These are phyloP conservation scores for Capsella bursapastoris DNA, from an alignment of 345 rosid species.

Conservation along the genomic window DNA sequence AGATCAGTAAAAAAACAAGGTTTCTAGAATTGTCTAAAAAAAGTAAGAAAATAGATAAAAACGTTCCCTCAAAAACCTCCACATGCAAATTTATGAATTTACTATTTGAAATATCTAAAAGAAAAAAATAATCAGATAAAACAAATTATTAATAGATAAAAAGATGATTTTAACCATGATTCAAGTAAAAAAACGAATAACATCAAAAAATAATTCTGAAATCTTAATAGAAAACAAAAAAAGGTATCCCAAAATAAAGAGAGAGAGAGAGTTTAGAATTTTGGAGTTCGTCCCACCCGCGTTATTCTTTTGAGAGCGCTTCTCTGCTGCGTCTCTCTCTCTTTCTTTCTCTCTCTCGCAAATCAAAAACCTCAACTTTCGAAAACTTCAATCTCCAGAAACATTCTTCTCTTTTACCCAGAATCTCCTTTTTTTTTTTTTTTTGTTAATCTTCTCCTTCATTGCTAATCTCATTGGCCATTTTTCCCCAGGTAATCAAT, in stretches of 20 bases:
- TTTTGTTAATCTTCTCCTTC: constrained; percentile 2
- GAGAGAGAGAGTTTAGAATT: constrained; percentile 22
- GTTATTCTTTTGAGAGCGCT: constrained; percentile 38
- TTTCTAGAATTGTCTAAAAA: constrained; percentile 34
- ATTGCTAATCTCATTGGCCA: constrained; percentile 29
- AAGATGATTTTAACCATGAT: neutral
- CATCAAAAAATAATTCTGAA: neutral
- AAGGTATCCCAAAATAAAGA: neutral
- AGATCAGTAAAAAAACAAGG: constrained; percentile 5
- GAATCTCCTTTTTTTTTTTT: neutral
- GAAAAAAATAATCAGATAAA: neutral
- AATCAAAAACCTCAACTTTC: constrained; percentile 46
- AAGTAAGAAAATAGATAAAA: constrained; percentile 32
- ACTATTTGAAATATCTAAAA: constrained; percentile 33
- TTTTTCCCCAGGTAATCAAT: constrained; percentile 29
- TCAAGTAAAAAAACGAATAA: constrained; percentile 22
- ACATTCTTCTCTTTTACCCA: constrained; percentile 36
- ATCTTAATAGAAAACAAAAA: neutral
- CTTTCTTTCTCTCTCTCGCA: constrained; percentile 28
- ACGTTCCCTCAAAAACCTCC: constrained; percentile 20
- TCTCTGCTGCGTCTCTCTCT: constrained; percentile 33
- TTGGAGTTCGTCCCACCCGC: constrained; percentile 41
- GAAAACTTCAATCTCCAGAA: constrained; percentile 20
- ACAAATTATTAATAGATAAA: constrained; percentile 22
- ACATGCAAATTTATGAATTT: constrained; percentile 34